Conservation (phyloP, 1,284 basidiomycete species). For the Malassezia brasiliensis region DNA sequence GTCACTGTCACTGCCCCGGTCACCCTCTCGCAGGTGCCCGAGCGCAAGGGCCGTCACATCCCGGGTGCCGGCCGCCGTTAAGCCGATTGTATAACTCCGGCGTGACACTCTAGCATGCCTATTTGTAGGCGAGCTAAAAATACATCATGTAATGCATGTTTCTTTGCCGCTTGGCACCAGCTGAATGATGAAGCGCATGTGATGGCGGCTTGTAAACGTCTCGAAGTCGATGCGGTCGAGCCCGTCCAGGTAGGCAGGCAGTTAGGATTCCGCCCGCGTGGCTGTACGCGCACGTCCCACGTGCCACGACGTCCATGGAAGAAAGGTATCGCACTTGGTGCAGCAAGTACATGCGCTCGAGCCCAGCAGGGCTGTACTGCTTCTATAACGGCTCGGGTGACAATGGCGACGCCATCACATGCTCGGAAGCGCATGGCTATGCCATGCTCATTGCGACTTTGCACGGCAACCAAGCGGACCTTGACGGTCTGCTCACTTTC, state of each 20-base stretch:
- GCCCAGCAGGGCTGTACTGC: slow-evolving; percentile 25
- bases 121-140: slow-evolving; percentile 9
- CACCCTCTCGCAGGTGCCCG: slow-evolving; percentile 33
- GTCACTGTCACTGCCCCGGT: slow-evolving; percentile 45
- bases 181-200: too few relatives aligned
- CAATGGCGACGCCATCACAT: slow-evolving; percentile 41
- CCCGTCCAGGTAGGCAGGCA: too few relatives aligned
- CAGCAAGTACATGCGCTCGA: slow-evolving; percentile 13
- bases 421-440: slow-evolving; percentile 41
- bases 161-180: too few relatives aligned
- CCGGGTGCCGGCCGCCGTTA: slow-evolving; percentile 46
- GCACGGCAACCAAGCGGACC: slow-evolving; percentile 26
- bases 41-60: slow-evolving; percentile 45
- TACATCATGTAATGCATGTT: slow-evolving; percentile 21
- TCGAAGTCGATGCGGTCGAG: too few relatives aligned
- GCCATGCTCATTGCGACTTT: slow-evolving; percentile 39
- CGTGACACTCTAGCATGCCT: slow-evolving; percentile 5
- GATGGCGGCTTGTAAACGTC: too few relatives aligned
- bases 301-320: slow-evolving; percentile 6
- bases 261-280: too few relatives aligned
- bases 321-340: slow-evolving; percentile 15
- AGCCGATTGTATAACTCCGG: slow-evolving; percentile 8
- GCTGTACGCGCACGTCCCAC: background rate
- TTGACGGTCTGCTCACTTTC: slow-evolving; percentile 32
- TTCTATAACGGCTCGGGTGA: slow-evolving; percentile 34